Base-by-base conservation (phyloP, 225 moss, liverwort and hornwort species). In the Ulota crispa region DNA sequence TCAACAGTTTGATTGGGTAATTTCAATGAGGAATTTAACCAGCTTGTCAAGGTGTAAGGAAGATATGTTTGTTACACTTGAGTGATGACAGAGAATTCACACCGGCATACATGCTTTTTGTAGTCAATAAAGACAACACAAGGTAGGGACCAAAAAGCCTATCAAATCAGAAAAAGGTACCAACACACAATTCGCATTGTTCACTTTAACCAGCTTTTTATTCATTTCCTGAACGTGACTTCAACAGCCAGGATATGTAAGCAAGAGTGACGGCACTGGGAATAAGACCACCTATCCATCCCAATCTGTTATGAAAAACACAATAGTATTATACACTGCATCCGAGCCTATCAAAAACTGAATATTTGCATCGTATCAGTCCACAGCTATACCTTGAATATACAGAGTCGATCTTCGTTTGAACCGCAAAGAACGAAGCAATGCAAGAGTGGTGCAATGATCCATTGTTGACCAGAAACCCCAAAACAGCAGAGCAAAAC, bases 401-500 rank as follows among this genome's bases (percentile, higher is more conserved):
- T 55, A 57, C 32, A 50, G 69, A 43, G 47, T 27, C 47, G 36
- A 36, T 37, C 36, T 23, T 56, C 3, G 18, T 73, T 39, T 57
- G 57, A 37, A 73, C 56, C 43, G 36, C 9, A 70, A 34, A 67
- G 37, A 34, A 62, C n/a, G 80, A 32, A 75, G 63, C 75, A 24
- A 69, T 50, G 31, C 16, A 67, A 19, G 20, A 64, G 43, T 9
- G 18, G 34, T 30, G 31, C 78, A 13, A 76, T 47, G 69, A 77
- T 30, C 70, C 11, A 14, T 55, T 42, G 23, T 75, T 74, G 72
- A 57, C 78, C 72, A 73, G 78, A 73, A 36, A 66, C 67, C 47
- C 80, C 70, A 64, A 64, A 79, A 69, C 64, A 80, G 75, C 75
- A 84, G 75, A 80, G 84, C 76, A 80, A 73, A 84, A 75, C 69